Base-by-base conservation (phyloP, 2,329 filamentous ascomycete genomes). In the Alternaria sp. region DNA sequence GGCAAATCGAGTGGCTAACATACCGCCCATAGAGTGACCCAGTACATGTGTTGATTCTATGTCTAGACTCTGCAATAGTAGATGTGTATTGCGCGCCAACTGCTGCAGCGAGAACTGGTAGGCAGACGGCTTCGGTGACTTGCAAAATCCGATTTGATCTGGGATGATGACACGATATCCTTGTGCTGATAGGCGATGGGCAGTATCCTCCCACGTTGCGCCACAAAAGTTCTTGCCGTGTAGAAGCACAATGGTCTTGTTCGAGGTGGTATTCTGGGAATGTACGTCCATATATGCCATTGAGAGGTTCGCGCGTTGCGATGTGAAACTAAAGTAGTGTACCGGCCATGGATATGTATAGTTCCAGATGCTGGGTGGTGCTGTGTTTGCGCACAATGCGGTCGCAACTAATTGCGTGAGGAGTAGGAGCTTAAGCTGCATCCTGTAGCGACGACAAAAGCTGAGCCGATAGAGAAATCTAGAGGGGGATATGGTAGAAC, bases 211-310 rank as follows among this genome's bases (percentile, higher is more conserved):
- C 85, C 85, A 87, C 7, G 84, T 87, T 22, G 82, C 76, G 36
- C 79, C 82, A 70, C 85, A 87, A 64, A 87, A 87, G 73, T 86
- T 86, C 73, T 85, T 86, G 64, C 85, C 85, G 67, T 87, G 85
- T 16, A 87, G 71, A 34, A 86, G 78, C 8, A 85, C 74, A 26
- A 81, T 82, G 0, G 79, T 82, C 53, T 68, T 64, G 24, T 79
- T 82, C 42, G 76, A 78, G 57, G 77, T 67, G 18, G 42, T 46
- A 39, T 54, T 61, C 2, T 66, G 71, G 7, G 82, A 82, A 12
- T 72, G 51, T 24, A 86, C 67, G 61, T 87, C 84, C 83, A 87
- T 85, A 64, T 85, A 86, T 16, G 84, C 84, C 84, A 86, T 87
- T 42, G 84, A 78, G 26, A 86, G 72, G n/a, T 79, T 71, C 48